Evolutionary conservation across 1,284 basidiomycete genomes (phyloP).

Genomic region (Quambalaria eucalypti): DNA sequence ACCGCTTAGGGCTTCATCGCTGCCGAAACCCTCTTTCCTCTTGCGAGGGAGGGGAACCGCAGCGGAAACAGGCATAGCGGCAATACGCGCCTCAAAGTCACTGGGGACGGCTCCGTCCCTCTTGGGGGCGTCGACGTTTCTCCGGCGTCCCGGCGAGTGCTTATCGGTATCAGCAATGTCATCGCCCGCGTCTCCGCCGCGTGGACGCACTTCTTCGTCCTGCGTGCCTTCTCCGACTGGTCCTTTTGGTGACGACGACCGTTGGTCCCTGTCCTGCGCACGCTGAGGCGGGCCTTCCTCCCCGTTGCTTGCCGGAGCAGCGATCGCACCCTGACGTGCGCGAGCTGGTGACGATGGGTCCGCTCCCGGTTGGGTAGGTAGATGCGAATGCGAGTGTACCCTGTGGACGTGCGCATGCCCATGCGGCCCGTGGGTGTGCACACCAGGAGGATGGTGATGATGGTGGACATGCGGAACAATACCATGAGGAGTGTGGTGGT

Average conservation of each 20-base stretch:
- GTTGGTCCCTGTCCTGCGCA: background rate
- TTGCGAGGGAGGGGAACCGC: constrained; percentile 18
- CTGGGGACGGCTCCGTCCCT: background rate
- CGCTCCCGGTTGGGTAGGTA: background rate
- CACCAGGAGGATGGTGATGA: constrained; percentile 2
- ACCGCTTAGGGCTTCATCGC: background rate
- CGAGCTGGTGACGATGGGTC: background rate
- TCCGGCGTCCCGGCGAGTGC: background rate
- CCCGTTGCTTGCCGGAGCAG: background rate
- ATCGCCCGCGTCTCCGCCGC: no score
- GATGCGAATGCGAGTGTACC: background rate
- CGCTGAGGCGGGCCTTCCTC: background rate
- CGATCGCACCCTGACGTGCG: background rate
- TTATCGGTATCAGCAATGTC: background rate
- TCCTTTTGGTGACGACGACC: background rate
- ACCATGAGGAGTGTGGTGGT: background rate
- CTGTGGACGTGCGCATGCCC: constrained; percentile 1
- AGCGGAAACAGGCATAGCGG: constrained; percentile 20
- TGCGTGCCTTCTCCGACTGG: background rate
- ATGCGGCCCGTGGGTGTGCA: background rate
- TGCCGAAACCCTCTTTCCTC: background rate
- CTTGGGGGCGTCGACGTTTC: background rate
- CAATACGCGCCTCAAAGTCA: constrained; percentile 27
- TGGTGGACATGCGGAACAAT: background rate
- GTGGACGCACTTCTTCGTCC: background rate